Evolutionary conservation across 805 yeast genomes (phyloP).

Genomic region (Schwanniomyces polymorphus): DNA sequence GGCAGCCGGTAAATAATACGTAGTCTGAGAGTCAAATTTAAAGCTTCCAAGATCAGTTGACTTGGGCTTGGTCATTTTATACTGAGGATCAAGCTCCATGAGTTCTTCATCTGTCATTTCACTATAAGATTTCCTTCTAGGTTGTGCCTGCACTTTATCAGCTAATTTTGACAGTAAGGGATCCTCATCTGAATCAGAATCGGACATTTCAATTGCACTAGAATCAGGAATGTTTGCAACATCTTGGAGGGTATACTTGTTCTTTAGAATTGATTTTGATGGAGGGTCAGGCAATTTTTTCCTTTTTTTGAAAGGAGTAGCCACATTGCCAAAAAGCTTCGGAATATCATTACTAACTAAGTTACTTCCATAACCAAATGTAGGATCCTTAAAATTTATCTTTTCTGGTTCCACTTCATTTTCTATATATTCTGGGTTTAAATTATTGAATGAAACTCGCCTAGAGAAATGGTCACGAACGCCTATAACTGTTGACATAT

Average conservation of each 20-base stretch:
- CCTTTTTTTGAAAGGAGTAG: conserved; percentile 6
- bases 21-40: conserved; percentile 43
- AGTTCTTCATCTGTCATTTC: conserved; percentile 57
- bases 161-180: neutral
- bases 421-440: conserved; percentile 30
- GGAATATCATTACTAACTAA: conserved; percentile 16
- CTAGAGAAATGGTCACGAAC: conserved; percentile 20
- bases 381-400: conserved; percentile 10
- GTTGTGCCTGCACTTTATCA: conserved; percentile 1
- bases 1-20: conserved; percentile 20
- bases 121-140: conserved; percentile 45
- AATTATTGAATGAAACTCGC: conserved; percentile 46
- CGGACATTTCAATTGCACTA: neutral
- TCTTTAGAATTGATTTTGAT: conserved; percentile 39
- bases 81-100: conserved; percentile 55
- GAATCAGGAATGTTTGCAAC: conserved; percentile 1
- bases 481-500: conserved; percentile 3
- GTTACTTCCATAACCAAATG: conserved; percentile 19
- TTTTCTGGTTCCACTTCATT: conserved; percentile 6
- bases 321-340: conserved; percentile 8
- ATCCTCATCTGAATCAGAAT: neutral
- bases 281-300: conserved; percentile 29
- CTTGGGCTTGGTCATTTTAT: conserved; percentile 32
- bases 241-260: conserved; percentile 27
- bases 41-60: conserved; percentile 41